These are phyloP conservation scores for Trypanosoma melophagium DNA, from an alignment of 208 protist genomes.

Conservation along the genomic window DNA sequence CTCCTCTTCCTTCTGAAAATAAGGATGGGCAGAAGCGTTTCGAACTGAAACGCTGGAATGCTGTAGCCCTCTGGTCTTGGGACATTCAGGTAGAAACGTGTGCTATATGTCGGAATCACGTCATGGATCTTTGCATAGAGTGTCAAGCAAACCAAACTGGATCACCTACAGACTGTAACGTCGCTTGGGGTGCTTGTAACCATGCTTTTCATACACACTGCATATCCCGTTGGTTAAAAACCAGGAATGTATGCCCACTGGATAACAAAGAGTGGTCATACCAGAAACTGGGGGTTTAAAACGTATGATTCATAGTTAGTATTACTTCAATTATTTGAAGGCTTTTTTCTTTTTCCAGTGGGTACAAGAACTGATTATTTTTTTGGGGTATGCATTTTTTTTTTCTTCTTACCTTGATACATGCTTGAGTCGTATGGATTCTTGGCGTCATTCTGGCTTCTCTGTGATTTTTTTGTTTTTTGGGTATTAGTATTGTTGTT, in stretches of 20 bases:
- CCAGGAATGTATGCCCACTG: conserved; percentile 97
- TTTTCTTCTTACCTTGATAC: too few species aligned
- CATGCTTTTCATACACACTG: conserved; percentile 99
- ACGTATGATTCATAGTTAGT: not conserved
- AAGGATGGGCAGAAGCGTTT: conserved; percentile 49
- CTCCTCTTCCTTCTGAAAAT: conserved; percentile 1
- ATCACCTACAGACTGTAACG: conserved; percentile 94
- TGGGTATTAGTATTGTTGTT: conserved; percentile 3
- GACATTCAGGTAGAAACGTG: conserved; percentile 98
- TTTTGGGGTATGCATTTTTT: too few species aligned
- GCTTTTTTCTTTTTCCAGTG: too few species aligned
- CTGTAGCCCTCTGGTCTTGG: conserved; percentile 98
- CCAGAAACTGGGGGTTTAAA: conserved; percentile 94
- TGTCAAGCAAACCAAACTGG: conserved; percentile 95
- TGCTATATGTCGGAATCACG: conserved; percentile 98
- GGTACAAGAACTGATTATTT: too few species aligned
- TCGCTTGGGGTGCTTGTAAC: conserved; percentile 98
- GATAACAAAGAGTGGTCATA: conserved; percentile 98
- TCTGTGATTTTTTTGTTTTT: not conserved
- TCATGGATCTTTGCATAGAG: conserved; percentile 99
- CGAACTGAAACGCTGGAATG: conserved; percentile 97
- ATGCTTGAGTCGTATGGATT: too few species aligned
- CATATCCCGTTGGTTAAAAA: conserved; percentile 98
- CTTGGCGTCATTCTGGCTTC: too few species aligned
- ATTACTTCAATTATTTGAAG: too few species aligned